phyloP scores from a whole-genome alignment of 176 grass and related monocot genomes.

The Avena sativa region DNA sequence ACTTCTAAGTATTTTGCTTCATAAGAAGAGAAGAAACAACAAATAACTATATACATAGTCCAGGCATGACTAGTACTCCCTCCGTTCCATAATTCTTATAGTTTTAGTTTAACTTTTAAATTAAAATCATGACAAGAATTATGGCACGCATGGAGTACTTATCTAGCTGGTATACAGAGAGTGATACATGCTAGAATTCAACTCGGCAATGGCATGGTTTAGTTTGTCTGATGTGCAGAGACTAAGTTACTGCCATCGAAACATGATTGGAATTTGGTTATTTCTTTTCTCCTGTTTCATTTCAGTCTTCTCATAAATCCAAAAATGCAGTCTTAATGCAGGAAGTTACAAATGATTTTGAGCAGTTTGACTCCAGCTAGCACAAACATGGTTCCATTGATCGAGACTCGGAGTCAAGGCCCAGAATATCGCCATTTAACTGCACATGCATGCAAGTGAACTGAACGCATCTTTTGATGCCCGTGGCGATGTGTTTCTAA shows the following conservation, averaged over 20 bases:
- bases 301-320: slow-evolving; percentile 4
- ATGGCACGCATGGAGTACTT: too few species aligned
- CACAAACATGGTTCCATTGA: slow-evolving; percentile 20
- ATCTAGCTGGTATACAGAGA: too few species aligned
- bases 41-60: too few species aligned
- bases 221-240: too few species aligned
- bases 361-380: slow-evolving; percentile 13
- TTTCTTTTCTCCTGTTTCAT: not conserved
- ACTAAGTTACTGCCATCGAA: too few species aligned
- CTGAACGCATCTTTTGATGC: slow-evolving; percentile 22
- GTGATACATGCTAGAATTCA: too few species aligned
- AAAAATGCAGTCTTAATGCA: not conserved
- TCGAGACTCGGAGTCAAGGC: slow-evolving; percentile 21
- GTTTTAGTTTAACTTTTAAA: too few species aligned
- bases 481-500: slow-evolving; percentile 3
- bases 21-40: too few species aligned
- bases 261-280: not conserved
- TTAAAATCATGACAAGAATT: too few species aligned
- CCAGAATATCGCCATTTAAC: slow-evolving; percentile 25
- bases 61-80: too few species aligned
- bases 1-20: not conserved
- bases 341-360: not conserved
- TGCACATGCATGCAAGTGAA: slow-evolving; percentile 25
- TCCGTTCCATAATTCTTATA: too few species aligned
- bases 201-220: too few species aligned